These are phyloP conservation scores for Apiospora phragmitis DNA, from an alignment of 2,329 filamentous ascomycete species.

Conservation along the genomic window DNA sequence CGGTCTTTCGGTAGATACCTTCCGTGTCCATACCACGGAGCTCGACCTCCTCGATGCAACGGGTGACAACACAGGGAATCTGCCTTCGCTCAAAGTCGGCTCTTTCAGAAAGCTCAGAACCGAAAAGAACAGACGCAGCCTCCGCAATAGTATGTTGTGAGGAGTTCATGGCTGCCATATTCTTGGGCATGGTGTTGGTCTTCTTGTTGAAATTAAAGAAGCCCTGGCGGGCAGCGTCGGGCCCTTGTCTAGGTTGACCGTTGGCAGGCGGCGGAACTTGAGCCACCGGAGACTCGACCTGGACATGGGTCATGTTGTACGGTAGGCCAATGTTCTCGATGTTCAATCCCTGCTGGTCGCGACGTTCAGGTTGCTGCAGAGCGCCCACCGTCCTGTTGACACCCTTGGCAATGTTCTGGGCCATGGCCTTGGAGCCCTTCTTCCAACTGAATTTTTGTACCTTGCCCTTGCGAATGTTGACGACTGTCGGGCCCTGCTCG, in stretches of 20 bases:
- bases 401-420: constrained; percentile 91
- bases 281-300: constrained; percentile 48
- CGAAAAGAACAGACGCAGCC: constrained; percentile 69
- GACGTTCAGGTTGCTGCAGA: constrained; percentile 60
- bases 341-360: constrained; percentile 53
- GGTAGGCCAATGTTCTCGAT: constrained; percentile 68
- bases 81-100: constrained; percentile 86
- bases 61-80: constrained; percentile 86
- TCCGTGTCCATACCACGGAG: constrained; percentile 95
- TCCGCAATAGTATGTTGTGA: constrained; percentile 45
- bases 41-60: constrained; percentile 96
- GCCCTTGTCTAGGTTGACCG: constrained; percentile 30
- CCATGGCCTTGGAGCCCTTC: constrained; percentile 90
- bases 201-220: constrained; percentile 66
- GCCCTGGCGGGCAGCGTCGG: constrained; percentile 51
- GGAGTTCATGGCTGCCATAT: constrained; percentile 44
- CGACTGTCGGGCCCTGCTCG: constrained; percentile 83
- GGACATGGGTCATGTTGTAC: constrained; percentile 66
- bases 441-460: constrained; percentile 99
- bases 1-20: constrained; percentile 97
- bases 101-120: constrained; percentile 82
- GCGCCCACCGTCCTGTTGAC: constrained; percentile 88
- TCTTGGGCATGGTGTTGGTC: constrained; percentile 49
- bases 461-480: constrained; percentile 92
- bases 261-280: constrained; percentile 26